Base-by-base conservation (phyloP, 805 yeast genomes). In the Priceomyces carsonii region DNA sequence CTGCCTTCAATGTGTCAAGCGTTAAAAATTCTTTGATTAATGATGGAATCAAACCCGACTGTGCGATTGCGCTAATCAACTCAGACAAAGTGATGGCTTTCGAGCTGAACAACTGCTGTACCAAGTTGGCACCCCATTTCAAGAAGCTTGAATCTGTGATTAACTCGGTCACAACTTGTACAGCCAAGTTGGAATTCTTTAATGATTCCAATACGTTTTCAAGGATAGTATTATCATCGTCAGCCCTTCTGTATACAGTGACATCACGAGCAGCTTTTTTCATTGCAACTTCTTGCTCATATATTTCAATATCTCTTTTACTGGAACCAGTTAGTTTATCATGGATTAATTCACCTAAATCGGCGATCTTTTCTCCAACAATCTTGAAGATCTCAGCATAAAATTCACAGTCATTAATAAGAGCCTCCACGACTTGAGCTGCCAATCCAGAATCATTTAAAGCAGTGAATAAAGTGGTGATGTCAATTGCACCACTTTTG, bases 381-480 rank as follows among this genome's bases (percentile, higher is more conserved):
- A 67, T 44, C 38, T 59, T 53, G 53, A 57, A 67, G 41, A 67
- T 65, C 34, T 57, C 60, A 18, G 61, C 56, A 49, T 67, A 67
- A 49, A 67, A 61, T 5, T 48, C 33, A 57, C 73, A 67, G 49
- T 67, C 61, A 34, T 39, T 43, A 45, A 67, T 59, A 39, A 67
- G 46, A 47, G 52, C 53, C 35, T 61, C 40, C 38, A 67, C 63
- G 31, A 66, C 66, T 14, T 46, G 50, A 23, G 49, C 59, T 26
- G 69, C 69, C 41, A 67, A 60, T 26, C 73, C 73, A 24, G 72
- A 66, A 36, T 67, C 66, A 41, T 58, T 60, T 46, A 67, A 60
- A 19, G 70, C 58, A 26, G 52, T 62, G 42, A 66, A 55, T 44
- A 67, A 63, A 6, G 71, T 63, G 35, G 53, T 49, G 39, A 67